phyloP scores from a whole-genome alignment of 2,329 filamentous ascomycete species.

The Aspergillus luchuensis region DNA sequence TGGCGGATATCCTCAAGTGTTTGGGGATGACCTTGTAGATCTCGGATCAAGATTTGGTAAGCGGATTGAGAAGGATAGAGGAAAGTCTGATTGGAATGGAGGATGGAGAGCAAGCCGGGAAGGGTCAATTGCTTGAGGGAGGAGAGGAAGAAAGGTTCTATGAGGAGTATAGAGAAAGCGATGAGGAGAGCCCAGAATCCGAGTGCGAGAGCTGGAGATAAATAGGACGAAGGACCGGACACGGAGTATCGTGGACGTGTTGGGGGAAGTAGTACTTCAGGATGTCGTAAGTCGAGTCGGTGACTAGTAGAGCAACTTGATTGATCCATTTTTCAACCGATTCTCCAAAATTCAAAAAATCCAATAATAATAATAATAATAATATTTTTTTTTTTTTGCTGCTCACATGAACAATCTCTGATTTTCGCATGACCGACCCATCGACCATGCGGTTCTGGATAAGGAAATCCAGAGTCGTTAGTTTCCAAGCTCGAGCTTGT shows the following conservation, averaged over 20 bases:
- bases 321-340: not conserved
- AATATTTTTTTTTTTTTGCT: slow-evolving; percentile 22
- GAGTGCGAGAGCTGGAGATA: slow-evolving; percentile 1
- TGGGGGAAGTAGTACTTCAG: not conserved
- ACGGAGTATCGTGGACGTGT: not conserved
- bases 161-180: not conserved
- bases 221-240: not conserved
- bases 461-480: not conserved
- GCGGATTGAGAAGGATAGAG: not conserved
- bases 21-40: not conserved
- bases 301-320: slow-evolving; percentile 5
- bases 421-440: slow-evolving; percentile 18
- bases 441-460: slow-evolving; percentile 14
- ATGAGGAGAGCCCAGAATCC: not conserved
- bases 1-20: not conserved
- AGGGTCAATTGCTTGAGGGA: not conserved
- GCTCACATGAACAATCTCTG: slow-evolving; percentile 36
- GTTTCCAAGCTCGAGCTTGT: not conserved
- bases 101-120: not conserved
- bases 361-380: no score
- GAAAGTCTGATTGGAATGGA: not conserved
- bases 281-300: slow-evolving; percentile 1
- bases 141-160: not conserved
- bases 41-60: not conserved
- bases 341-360: not conserved